phyloP scores from a whole-genome alignment of 2,329 filamentous ascomycete genomes.

The Tricladium varicosporioides region DNA sequence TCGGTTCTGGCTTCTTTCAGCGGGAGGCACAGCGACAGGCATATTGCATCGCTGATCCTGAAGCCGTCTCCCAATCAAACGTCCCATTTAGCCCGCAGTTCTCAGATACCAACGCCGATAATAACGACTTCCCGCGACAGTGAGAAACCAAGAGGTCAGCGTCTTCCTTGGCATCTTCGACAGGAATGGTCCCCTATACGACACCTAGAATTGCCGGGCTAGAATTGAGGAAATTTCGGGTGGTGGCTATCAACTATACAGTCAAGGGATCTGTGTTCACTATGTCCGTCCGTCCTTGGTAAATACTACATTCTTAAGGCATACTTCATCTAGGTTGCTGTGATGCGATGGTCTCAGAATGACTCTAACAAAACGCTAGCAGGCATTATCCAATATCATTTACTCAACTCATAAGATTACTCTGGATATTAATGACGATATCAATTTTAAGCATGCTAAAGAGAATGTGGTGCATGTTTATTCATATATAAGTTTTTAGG shows the following conservation, averaged over 20 bases:
- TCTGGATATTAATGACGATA: constrained; percentile 13
- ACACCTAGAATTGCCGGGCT: constrained; percentile 13
- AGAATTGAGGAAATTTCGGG: constrained; percentile 12
- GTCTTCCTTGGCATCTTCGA: no score
- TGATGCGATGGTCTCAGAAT: background rate
- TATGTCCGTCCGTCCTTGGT: constrained; percentile 15
- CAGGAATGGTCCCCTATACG: no score
- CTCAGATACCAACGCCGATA: no score
- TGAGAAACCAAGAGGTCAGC: no score
- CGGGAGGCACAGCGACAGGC: no score
- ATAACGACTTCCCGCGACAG: no score
- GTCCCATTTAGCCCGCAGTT: no score
- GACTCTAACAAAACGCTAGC: background rate
- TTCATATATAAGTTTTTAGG: no score
- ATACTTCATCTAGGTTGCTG: background rate
- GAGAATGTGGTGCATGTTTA: background rate
- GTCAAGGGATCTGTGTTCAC: constrained; percentile 15
- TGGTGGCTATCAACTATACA: constrained; percentile 13
- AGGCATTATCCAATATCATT: constrained; percentile 6
- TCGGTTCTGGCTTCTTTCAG: no score
- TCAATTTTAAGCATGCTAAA: constrained; percentile 10
- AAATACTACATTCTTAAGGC: constrained; percentile 10
- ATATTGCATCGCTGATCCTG: no score
- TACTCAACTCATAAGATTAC: constrained; percentile 13
- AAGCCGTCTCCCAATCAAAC: no score